Conservation (phyloP, 352 stramenopile genomes). For the Pilasporangium apinafurcum region DNA sequence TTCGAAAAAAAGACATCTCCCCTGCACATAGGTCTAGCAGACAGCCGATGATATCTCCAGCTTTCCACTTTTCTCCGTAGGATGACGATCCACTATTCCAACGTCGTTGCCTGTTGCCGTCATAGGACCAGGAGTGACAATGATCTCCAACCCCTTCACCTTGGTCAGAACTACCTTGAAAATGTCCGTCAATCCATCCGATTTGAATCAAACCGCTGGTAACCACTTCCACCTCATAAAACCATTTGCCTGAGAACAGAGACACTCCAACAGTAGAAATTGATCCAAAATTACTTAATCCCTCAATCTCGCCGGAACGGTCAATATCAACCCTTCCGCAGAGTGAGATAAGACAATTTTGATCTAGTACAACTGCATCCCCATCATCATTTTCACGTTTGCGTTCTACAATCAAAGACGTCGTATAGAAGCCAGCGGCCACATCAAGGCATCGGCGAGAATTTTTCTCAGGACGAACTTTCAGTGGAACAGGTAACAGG, state of each 20-base stretch:
- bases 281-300: constrained; percentile 85
- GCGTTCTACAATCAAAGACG: constrained; percentile 77
- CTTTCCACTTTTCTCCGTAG: constrained; percentile 89
- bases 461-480: constrained; percentile 80
- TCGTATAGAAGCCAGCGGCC: constrained; percentile 84
- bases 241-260: constrained; percentile 86
- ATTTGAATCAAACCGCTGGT: constrained; percentile 90
- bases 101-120: constrained; percentile 86
- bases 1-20: constrained; percentile 87
- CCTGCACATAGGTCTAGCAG: constrained; percentile 71
- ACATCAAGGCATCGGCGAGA: constrained; percentile 71
- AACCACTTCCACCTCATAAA: constrained; percentile 91
- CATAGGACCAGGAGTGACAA: constrained; percentile 90
- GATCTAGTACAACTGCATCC: constrained; percentile 46
- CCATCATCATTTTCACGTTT: constrained; percentile 80
- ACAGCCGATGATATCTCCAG: constrained; percentile 89
- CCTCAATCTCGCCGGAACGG: constrained; percentile 78
- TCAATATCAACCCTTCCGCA: constrained; percentile 86
- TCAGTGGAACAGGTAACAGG: constrained; percentile 71
- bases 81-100: constrained; percentile 88
- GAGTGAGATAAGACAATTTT: constrained; percentile 55
- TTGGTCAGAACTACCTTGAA: constrained; percentile 88
- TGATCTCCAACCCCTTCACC: constrained; percentile 90
- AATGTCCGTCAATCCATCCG: constrained; percentile 90
- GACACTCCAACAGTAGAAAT: constrained; percentile 73